Conservation (phyloP, 2,329 filamentous ascomycete genomes). For the Cladorrhinum sp. region DNA sequence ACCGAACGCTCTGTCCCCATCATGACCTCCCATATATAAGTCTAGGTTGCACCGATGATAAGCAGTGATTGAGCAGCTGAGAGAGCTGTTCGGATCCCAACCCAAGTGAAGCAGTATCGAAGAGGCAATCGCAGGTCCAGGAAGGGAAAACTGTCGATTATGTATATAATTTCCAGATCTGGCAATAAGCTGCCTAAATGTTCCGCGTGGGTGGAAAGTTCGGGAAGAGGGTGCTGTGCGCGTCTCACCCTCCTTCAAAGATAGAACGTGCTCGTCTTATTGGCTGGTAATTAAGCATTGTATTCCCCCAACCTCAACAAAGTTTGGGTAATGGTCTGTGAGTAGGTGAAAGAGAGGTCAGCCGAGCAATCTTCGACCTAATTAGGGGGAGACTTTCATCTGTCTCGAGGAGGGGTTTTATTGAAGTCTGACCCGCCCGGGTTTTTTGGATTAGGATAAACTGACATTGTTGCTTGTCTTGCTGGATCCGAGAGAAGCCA, state of each 20-base stretch:
- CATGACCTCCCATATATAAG: no score
- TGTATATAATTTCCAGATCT: neutral
- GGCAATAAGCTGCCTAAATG: neutral
- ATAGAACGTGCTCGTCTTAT: neutral
- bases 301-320: neutral
- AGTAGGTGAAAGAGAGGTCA: neutral
- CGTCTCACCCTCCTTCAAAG: neutral
- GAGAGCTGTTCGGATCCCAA: neutral
- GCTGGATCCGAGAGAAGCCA: neutral
- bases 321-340: neutral
- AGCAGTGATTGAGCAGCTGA: neutral
- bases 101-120: neutral
- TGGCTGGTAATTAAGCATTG: neutral
- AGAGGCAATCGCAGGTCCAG: neutral
- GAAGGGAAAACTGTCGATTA: neutral
- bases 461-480: neutral
- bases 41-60: neutral
- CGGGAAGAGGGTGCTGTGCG: neutral
- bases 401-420: neutral
- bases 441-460: neutral
- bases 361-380: neutral
- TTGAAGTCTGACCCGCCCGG: neutral
- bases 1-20: neutral
- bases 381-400: neutral
- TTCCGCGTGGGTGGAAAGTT: neutral